Percentiles rank a stretch among this genome's conserved stretches.
These are phyloP conservation scores for Fusarium albidum DNA, from an alignment of 2,329 filamentous ascomycete genomes.

Conservation along the genomic window DNA sequence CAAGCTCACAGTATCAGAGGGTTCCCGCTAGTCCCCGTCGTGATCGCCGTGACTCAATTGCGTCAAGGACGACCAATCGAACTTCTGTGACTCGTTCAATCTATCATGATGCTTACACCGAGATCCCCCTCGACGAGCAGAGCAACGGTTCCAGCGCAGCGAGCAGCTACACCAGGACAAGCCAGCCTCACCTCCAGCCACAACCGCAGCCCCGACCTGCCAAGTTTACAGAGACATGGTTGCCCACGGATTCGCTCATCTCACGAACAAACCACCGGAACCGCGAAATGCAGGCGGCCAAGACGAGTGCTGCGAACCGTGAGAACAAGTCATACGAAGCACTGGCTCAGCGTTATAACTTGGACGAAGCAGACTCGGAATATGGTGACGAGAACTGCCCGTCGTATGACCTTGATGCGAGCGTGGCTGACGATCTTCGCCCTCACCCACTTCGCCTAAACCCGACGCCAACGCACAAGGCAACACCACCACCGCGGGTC, in stretches of 20 bases:
- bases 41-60: conserved; percentile 53
- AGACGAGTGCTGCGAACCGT: conserved; percentile 43
- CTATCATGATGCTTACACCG: conserved; percentile 57
- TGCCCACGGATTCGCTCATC: conserved; percentile 61
- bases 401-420: conserved; percentile 40
- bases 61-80: conserved; percentile 56
- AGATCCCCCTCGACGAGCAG: conserved; percentile 56
- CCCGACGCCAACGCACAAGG: conserved; percentile 44
- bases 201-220: conserved; percentile 43
- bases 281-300: conserved; percentile 50
- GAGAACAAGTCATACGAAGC: conserved; percentile 54
- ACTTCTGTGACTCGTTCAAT: conserved; percentile 51
- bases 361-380: conserved; percentile 52
- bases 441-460: conserved; percentile 65
- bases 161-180: conserved; percentile 31
- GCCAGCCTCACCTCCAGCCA: conserved; percentile 34
- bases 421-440: conserved; percentile 42
- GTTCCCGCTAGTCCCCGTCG: conserved; percentile 52
- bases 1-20: conserved; percentile 62
- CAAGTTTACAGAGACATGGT: conserved; percentile 64
- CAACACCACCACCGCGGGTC: conserved; percentile 29
- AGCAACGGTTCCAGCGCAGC: conserved; percentile 36
- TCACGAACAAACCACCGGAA: conserved; percentile 63
- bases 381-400: conserved; percentile 49
- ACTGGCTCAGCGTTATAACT: conserved; percentile 55